phyloP scores from a whole-genome alignment of 2,329 filamentous ascomycete species.

The Zymoseptoria brevis region DNA sequence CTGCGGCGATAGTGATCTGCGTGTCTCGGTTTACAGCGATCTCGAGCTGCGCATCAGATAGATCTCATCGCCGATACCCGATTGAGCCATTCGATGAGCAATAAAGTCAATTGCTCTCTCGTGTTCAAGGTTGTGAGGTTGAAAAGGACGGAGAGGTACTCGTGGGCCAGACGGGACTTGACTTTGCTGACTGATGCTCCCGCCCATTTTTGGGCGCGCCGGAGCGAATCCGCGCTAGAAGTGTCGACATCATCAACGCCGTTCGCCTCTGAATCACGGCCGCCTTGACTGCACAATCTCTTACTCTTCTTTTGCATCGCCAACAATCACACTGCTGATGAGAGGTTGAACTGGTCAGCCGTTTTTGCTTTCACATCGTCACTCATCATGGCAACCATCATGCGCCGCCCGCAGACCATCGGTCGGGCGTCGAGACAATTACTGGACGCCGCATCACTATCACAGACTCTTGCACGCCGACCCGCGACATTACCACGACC shows the following conservation, averaged over 20 bases:
- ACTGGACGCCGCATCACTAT: conserved; percentile 27
- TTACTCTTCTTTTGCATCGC: not conserved
- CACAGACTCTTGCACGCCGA: conserved; percentile 28
- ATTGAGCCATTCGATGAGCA: no score
- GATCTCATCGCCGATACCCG: no score
- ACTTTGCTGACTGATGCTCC: no score
- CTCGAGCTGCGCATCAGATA: no score
- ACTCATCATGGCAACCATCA: conserved; percentile 27
- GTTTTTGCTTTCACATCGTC: not conserved
- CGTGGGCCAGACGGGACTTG: no score
- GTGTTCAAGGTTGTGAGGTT: no score
- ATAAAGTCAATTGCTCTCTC: no score
- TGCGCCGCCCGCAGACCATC: conserved; percentile 29
- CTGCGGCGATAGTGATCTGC: no score
- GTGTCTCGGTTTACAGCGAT: no score
- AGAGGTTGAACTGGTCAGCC: not conserved
- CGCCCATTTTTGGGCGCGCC: no score
- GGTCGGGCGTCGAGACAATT: conserved; percentile 29
- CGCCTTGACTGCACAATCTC: not conserved
- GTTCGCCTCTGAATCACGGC: not conserved
- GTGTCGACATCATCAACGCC: not conserved
- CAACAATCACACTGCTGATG: not conserved
- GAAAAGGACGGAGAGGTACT: no score
- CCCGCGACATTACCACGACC: conserved; percentile 36
- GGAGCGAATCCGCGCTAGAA: not conserved